phyloP scores from a whole-genome alignment of 1,284 basidiomycete species.

The Afroboletus lepidellus region DNA sequence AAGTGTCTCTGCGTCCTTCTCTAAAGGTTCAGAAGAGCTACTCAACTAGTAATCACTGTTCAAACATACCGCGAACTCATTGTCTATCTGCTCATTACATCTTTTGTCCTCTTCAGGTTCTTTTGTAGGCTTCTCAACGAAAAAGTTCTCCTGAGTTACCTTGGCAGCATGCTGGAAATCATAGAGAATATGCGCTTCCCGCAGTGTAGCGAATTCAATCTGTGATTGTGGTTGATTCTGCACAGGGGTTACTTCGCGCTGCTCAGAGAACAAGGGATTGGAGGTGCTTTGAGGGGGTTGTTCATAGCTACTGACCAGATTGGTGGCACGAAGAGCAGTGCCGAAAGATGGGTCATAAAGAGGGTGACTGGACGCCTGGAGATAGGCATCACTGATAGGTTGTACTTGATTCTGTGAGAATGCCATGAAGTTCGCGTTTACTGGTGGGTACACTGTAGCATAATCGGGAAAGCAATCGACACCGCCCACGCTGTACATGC shows the following conservation, averaged over 20 bases:
- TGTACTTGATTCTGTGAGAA: not conserved
- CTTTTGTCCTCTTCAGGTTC: not conserved
- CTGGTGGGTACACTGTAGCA: not conserved
- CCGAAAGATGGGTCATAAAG: not conserved
- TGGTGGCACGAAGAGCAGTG: not conserved
- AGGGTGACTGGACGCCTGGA: not conserved
- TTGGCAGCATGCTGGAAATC: not conserved
- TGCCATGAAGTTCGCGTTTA: not conserved
- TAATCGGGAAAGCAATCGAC: not conserved
- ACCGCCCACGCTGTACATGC: not conserved
- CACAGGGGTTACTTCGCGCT: not conserved
- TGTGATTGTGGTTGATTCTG: not conserved
- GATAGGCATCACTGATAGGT: not conserved
- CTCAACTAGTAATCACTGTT: not conserved
- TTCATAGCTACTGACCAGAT: too few species aligned
- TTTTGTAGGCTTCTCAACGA: too few species aligned
- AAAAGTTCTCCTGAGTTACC: not conserved
- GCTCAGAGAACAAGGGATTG: not conserved
- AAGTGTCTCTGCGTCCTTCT: not conserved
- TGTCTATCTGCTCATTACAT: not conserved
- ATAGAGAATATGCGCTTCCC: not conserved
- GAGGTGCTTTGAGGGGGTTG: not conserved
- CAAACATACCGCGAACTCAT: not conserved
- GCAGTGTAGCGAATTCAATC: not conserved
- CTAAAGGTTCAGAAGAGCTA: not conserved